These are phyloP conservation scores for Umbilicus rupestris DNA, from an alignment of 164 flowering plant species.

Conservation along the genomic window DNA sequence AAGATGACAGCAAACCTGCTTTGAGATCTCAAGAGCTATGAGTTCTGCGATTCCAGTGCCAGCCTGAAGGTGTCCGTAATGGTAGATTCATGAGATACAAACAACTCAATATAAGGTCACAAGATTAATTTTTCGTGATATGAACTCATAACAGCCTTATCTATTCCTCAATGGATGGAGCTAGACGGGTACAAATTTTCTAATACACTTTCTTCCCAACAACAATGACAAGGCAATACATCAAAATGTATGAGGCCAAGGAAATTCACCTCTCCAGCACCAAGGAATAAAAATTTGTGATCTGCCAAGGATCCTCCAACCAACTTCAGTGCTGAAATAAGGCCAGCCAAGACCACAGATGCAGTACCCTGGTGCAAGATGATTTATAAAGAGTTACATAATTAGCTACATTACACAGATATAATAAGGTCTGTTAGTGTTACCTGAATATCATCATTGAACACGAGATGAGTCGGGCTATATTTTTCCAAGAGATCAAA, in stretches of 20 bases:
- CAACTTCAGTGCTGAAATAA: conserved; percentile 29
- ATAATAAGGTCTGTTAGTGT: neutral
- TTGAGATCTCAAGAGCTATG: conserved; percentile 50
- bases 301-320: conserved; percentile 34
- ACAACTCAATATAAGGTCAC: neutral
- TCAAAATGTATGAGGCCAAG: neutral
- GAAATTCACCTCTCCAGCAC: conserved; percentile 40
- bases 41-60: conserved; percentile 61
- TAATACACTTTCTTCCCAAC: neutral
- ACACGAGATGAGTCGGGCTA: conserved; percentile 41
- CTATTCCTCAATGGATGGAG: neutral
- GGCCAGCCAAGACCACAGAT: conserved; percentile 43
- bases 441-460: conserved; percentile 48
- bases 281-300: conserved; percentile 35
- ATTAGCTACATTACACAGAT: neutral
- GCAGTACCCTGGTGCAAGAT: conserved; percentile 19
- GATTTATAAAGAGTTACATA: neutral
- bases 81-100: neutral
- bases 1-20: conserved; percentile 26
- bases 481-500: conserved; percentile 38
- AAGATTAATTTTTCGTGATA: neutral
- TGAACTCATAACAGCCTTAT: too few species aligned
- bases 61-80: conserved; percentile 25
- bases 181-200: neutral
- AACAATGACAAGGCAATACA: neutral